phyloP scores from a whole-genome alignment of 305 asterid species.

The Fraxinus angustifolia region DNA sequence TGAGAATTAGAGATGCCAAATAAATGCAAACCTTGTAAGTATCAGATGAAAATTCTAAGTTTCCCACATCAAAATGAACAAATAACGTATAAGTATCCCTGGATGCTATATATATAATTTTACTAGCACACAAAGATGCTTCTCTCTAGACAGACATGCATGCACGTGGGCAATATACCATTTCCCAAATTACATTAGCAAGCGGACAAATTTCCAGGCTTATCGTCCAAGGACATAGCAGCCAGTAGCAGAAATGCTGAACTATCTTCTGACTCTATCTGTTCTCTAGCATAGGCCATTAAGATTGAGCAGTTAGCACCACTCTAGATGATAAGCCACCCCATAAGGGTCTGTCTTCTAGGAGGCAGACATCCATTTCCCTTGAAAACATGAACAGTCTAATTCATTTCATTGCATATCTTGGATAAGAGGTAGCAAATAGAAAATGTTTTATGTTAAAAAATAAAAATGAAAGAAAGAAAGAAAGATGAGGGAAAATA shows the following conservation, averaged over 20 bases:
- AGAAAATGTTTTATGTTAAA: not conserved
- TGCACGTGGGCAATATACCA: not conserved
- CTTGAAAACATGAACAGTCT: not conserved
- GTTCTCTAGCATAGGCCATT: not conserved
- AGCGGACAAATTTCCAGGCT: not conserved
- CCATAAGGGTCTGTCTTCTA: not conserved
- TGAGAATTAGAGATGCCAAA: not conserved
- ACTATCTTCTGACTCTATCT: not conserved
- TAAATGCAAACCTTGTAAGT: not conserved
- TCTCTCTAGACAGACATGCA: not conserved
- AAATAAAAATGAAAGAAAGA: not conserved
- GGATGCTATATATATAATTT: not conserved
- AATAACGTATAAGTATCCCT: not conserved
- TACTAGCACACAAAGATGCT: not conserved
- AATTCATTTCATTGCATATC: not conserved
- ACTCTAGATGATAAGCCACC: not conserved
- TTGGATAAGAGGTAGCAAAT: not conserved
- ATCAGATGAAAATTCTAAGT: not conserved
- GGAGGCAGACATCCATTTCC: not conserved
- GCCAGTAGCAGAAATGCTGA: not conserved
- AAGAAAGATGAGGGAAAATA: not conserved
- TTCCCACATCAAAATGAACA: not conserved
- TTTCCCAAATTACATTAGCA: not conserved
- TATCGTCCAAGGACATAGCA: not conserved
- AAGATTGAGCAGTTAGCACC: not conserved